Conservation (phyloP, 2,329 filamentous ascomycete species). For the Lecanosticta acicola region DNA sequence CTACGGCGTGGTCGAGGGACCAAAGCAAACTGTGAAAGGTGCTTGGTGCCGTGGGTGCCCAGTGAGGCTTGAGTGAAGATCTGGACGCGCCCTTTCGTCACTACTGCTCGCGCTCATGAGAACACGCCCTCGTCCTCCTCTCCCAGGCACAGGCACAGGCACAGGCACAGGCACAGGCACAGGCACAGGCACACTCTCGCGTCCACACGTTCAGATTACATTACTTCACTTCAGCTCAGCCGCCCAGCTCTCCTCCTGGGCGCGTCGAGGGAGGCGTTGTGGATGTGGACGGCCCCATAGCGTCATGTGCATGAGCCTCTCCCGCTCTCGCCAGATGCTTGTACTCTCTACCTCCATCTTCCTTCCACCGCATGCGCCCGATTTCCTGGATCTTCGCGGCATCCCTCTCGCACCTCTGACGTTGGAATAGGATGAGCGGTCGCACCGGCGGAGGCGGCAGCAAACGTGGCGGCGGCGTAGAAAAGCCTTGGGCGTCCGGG, state of each 20-base stretch:
- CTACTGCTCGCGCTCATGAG: too few relatives aligned
- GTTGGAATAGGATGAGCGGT: slow-evolving; percentile 16
- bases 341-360: background rate
- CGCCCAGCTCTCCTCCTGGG: too few relatives aligned
- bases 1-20: too few relatives aligned
- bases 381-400: background rate
- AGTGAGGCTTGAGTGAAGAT: background rate
- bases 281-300: background rate
- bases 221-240: too few relatives aligned
- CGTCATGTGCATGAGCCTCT: background rate
- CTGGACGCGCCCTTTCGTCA: too few relatives aligned
- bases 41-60: too few relatives aligned
- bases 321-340: background rate
- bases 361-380: background rate
- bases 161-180: too few relatives aligned
- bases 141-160: too few relatives aligned
- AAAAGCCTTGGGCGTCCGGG: slow-evolving; percentile 22
- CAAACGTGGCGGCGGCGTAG: slow-evolving; percentile 11
- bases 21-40: too few relatives aligned
- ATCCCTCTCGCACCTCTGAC: background rate
- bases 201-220: too few relatives aligned
- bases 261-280: too few relatives aligned
- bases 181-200: too few relatives aligned
- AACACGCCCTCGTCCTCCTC: background rate
- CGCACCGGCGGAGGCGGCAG: slow-evolving; percentile 14